These are phyloP conservation scores for Carex cristatella DNA, from an alignment of 176 grass and related monocot genomes.

Conservation along the genomic window DNA sequence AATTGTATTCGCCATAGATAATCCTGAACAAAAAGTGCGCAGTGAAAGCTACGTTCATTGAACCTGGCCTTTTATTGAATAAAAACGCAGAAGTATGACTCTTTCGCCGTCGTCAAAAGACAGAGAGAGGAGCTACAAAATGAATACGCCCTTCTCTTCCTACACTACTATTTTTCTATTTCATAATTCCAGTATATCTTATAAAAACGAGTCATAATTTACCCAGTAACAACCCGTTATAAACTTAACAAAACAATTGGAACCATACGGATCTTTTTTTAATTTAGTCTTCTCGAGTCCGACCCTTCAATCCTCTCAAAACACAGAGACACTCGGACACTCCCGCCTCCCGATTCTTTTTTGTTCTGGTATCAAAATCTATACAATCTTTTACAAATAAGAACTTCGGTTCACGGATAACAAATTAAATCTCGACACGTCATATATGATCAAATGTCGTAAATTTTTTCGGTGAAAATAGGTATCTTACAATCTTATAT, in stretches of 20 bases:
- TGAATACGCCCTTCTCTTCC: not conserved
- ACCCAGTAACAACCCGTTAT: not conserved
- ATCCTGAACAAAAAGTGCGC: not conserved
- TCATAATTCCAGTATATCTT: not conserved
- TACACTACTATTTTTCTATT: not conserved
- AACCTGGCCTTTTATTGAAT: constrained; percentile 43
- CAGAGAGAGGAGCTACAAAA: not conserved
- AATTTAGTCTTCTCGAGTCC: not conserved
- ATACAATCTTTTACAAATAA: not conserved
- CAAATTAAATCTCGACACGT: not conserved
- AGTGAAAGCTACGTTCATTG: constrained; percentile 43
- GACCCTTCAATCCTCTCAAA: constrained; percentile 17
- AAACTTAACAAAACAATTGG: not conserved
- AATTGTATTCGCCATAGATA: not conserved
- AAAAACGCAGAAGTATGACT: not conserved
- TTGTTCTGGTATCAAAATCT: constrained; percentile 10
- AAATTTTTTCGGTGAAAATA: not conserved
- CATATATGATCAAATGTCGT: not conserved
- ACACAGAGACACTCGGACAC: not conserved
- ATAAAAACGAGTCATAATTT: not conserved
- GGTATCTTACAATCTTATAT: constrained; percentile 2
- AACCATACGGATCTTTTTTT: not conserved
- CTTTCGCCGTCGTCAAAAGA: constrained; percentile 15
- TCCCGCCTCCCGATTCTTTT: not conserved
- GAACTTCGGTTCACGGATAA: too few relatives aligned